Conservation (phyloP, 2,329 filamentous ascomycete genomes). For the Clarireedia sp. region DNA sequence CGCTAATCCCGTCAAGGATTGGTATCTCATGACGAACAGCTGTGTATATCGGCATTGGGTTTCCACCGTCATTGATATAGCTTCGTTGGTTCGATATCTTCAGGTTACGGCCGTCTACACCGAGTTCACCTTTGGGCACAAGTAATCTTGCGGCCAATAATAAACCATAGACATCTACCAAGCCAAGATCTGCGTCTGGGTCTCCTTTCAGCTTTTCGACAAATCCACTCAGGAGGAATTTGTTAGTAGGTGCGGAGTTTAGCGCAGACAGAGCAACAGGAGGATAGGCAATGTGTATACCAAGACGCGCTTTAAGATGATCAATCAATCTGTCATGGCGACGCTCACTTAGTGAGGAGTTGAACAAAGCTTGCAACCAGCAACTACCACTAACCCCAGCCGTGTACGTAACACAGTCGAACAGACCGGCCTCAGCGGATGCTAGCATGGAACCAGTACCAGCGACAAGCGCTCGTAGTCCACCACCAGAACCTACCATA, state of each 20-base stretch:
- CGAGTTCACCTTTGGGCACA: constrained; percentile 77
- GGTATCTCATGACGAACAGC: constrained; percentile 95
- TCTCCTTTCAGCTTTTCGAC: constrained; percentile 89
- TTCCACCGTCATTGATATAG: constrained; percentile 67
- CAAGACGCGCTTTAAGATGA: constrained; percentile 78
- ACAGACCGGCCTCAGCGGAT: constrained; percentile 76
- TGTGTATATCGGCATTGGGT: constrained; percentile 91
- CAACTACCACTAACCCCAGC: constrained; percentile 93
- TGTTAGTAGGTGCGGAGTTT: constrained; percentile 86
- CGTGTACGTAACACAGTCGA: constrained; percentile 91
- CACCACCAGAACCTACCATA: constrained; percentile 89
- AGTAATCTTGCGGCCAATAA: constrained; percentile 76
- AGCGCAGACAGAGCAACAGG: constrained; percentile 74
- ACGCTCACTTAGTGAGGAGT: constrained; percentile 67
- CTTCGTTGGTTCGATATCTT: constrained; percentile 83
- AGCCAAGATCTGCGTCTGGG: constrained; percentile 69
- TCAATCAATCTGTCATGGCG: constrained; percentile 65
- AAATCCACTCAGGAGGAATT: constrained; percentile 76
- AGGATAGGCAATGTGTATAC: constrained; percentile 87
- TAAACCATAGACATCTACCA: constrained; percentile 90
- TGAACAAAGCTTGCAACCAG: constrained; percentile 85
- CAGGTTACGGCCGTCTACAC: constrained; percentile 68
- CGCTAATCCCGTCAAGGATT: constrained; percentile 40
- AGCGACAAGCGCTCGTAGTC: constrained; percentile 80
- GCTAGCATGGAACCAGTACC: constrained; percentile 83